A percentile compares a stretch with the other conserved stretches of the same genome.
phyloP scores from a whole-genome alignment of 2,329 filamentous ascomycete genomes.

The Colletotrichum sp. region DNA sequence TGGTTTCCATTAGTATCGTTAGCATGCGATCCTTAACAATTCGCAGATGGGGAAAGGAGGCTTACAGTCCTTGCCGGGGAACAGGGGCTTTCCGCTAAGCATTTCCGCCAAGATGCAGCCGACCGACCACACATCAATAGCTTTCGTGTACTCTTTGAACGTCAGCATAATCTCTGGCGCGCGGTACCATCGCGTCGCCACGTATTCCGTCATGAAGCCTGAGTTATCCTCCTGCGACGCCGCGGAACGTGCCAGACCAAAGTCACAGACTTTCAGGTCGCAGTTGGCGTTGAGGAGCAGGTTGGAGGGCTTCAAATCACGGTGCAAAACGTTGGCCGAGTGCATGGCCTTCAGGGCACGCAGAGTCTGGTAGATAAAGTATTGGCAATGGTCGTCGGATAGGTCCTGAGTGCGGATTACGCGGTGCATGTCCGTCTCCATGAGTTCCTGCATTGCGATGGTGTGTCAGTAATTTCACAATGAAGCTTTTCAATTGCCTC shows the following conservation, averaged over 20 bases:
- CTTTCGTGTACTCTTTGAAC: constrained; percentile 99
- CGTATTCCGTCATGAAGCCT: constrained; percentile 99
- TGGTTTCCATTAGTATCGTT: constrained; percentile 40
- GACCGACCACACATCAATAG: constrained; percentile 99
- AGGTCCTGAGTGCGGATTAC: constrained; percentile 98
- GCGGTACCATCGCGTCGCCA: constrained; percentile 98
- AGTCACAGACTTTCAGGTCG: constrained; percentile 98
- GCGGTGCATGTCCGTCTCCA: constrained; percentile 99
- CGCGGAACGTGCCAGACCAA: constrained; percentile 92
- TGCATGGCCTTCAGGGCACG: constrained; percentile 99
- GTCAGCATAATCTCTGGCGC: constrained; percentile 99
- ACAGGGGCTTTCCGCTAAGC: constrained; percentile 96
- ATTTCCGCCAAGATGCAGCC: constrained; percentile 98
- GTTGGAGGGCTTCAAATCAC: constrained; percentile 97
- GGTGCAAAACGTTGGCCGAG: constrained; percentile 96
- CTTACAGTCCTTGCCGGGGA: constrained; percentile 98
- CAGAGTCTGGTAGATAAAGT: constrained; percentile 99
- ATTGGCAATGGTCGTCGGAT: constrained; percentile 99
- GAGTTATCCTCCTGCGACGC: constrained; percentile 99
- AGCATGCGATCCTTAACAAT: not conserved
- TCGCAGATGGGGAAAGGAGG: not conserved
- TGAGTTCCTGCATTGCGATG: constrained; percentile 73
- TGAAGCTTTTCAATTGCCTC: not conserved
- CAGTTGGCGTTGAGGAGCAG: constrained; percentile 97
- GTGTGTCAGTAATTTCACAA: constrained; percentile 19